phyloP scores from a whole-genome alignment of 2,329 filamentous ascomycete genomes.

The Magnaporthiopsis poae region DNA sequence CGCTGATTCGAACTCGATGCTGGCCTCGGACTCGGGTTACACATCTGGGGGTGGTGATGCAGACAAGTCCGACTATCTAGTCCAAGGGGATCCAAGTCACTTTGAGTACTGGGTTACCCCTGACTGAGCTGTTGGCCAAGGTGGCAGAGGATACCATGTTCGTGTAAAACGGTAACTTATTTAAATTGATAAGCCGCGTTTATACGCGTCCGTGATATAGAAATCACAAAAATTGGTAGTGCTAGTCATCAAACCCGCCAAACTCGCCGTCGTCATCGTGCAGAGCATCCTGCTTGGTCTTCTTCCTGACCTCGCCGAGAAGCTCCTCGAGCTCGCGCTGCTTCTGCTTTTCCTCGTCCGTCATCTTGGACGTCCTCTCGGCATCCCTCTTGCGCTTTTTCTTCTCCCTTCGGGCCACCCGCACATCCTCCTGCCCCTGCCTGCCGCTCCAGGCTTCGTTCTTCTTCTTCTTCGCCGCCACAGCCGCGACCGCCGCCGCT shows the following conservation, averaged over 20 bases:
- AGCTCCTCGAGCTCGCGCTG: conserved; percentile 54
- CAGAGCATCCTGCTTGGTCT: conserved; percentile 35
- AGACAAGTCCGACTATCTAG: background rate
- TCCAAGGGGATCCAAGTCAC: background rate
- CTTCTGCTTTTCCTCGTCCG: conserved; percentile 57
- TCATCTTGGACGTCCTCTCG: conserved; percentile 54
- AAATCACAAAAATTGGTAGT: background rate
- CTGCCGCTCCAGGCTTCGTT: conserved; percentile 67
- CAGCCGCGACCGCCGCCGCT: conserved; percentile 28
- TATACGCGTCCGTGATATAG: too few relatives aligned
- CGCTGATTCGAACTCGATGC: background rate
- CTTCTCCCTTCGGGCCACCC: conserved; percentile 29
- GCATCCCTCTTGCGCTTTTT: conserved; percentile 41
- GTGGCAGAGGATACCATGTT: background rate
- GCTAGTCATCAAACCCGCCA: conserved; percentile 45
- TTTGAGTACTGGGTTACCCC: background rate
- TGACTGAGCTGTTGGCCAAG: background rate
- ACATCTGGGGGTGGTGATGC: background rate
- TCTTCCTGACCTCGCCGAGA: conserved; percentile 52
- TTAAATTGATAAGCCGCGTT: too few relatives aligned
- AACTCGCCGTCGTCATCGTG: conserved; percentile 47
- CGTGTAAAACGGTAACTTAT: background rate
- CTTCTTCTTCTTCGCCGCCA: conserved; percentile 42
- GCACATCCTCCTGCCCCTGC: conserved; percentile 53
- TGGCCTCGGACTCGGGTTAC: background rate